A percentile compares a stretch with the other conserved stretches of the same genome.
These are phyloP conservation scores for Entomortierella parvispora DNA, from an alignment of 192 early-diverging fungal genomes.

Conservation along the genomic window DNA sequence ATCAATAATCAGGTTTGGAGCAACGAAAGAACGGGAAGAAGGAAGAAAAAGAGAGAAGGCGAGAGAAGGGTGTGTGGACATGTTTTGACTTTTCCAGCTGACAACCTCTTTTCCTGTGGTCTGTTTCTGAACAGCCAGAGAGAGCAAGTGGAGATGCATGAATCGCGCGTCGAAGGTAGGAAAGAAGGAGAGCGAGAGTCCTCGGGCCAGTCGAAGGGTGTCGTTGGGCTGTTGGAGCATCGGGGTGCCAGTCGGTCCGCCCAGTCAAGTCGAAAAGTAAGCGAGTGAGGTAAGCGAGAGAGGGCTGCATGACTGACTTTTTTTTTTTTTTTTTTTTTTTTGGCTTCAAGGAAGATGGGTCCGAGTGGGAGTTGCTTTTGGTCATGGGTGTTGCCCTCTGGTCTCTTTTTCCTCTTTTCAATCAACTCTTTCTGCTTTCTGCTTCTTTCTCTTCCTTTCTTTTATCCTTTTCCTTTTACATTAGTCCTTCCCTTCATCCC, in stretches of 20 bases:
- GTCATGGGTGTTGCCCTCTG: neutral
- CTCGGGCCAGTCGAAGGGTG: too few species aligned
- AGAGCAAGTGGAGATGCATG: too few species aligned
- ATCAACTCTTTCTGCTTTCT: neutral
- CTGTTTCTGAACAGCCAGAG: too few species aligned
- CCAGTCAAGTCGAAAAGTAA: too few species aligned
- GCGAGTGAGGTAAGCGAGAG: slow-evolving; percentile 1
- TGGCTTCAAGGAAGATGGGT: neutral
- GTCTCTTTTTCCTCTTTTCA: neutral
- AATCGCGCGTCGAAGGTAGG: too few species aligned
- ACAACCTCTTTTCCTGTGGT: too few species aligned
- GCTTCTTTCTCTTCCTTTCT: slow-evolving; percentile 13
- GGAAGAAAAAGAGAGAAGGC: neutral
- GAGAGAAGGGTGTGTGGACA: neutral
- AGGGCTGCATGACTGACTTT: neutral
- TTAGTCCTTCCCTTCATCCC: neutral
- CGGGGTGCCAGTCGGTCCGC: too few species aligned
- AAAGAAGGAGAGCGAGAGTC: neutral
- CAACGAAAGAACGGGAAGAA: neutral
- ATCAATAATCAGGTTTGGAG: neutral
- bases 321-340: neutral
- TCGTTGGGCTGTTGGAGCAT: neutral
- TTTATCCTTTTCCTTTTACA: neutral
- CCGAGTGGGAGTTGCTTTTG: neutral
- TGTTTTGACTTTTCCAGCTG: too few species aligned